Evolutionary conservation across 495 filamentous ascomycete species (phyloP), one percentile per base, ranked within the genome.

Genomic region (Chaetomidium leptoderma): DNA sequence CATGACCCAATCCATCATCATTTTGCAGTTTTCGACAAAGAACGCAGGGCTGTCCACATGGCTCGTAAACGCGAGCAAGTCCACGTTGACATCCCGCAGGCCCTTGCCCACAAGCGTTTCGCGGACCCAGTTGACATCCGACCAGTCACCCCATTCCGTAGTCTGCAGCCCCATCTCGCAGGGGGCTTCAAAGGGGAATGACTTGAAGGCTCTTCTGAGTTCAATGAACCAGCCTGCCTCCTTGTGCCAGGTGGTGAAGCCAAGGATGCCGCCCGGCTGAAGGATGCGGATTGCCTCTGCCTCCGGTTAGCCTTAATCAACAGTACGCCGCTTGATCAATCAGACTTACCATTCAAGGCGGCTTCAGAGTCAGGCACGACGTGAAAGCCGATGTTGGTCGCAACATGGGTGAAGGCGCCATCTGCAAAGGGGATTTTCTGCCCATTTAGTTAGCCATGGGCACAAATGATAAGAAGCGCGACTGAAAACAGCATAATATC

Each of bases 371-470:
- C 65, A 1, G 74, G 72, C 35, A 76, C 65, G 13, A 76, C 58
- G 45, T 78, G 75, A 47, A 75, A 71, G 3, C 65, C 75, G 47
- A 78, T 71, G 47, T 73, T 74, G n/a, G 72, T 58, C 1, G 70
- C 71, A 4, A 75, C 63, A 55, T 77, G 72, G 8, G 68, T 71
- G 60, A 76, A 77, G 6, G 57, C 60, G 14, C 54, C 48, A 2
- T 64, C 54, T 2, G 59, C 39, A 8, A 77, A 64, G 0, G 54
- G 65, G 14, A 63, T 72, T 29, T 71, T 57, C 73, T 77, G 53
- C 24, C 24, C 1, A 24, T 11, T 2, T 14, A 8, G 16, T 36
- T 26, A 50, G 17, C 13, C 2, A 33, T 30, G 21, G 6, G 14
- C 16, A 14, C 6, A 27, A 10, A 7, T 6, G 14, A 24, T 2